phyloP scores from a whole-genome alignment of 139 green algal genomes.

The Medakamo hakoo region DNA sequence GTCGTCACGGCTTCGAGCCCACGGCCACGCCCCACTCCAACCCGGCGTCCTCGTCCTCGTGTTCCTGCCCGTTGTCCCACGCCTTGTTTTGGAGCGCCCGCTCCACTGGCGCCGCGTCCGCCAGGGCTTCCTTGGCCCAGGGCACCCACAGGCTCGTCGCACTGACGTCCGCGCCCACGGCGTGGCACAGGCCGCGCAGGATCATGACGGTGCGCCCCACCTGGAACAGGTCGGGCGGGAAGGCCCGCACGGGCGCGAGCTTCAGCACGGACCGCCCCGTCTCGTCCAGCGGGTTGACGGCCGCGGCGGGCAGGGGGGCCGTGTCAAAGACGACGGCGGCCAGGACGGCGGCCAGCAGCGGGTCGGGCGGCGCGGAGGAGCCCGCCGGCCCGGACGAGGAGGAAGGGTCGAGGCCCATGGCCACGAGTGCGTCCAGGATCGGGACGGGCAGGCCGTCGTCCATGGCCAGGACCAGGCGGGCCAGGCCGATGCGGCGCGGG shows the following conservation, averaged over 20 bases:
- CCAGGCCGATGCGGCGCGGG: background rate
- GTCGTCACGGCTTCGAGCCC: too few relatives aligned
- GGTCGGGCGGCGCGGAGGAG: background rate
- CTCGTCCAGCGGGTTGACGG: background rate
- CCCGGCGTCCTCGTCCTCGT: background rate
- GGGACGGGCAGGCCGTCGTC: background rate
- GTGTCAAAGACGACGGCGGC: background rate
- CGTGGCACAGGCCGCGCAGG: slow-evolving; percentile 2
- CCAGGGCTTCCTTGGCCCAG: background rate
- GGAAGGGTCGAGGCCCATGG: background rate
- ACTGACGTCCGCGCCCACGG: slow-evolving; percentile 1
- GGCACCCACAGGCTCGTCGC: background rate
- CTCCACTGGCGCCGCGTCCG: background rate
- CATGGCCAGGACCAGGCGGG: slow-evolving; percentile 1
- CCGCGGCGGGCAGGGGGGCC: background rate
- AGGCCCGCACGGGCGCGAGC: background rate
- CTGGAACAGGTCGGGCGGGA: slow-evolving; percentile 4
- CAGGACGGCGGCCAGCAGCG: background rate
- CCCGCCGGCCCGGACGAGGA: too few relatives aligned
- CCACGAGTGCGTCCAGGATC: background rate
- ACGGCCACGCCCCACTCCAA: too few relatives aligned
- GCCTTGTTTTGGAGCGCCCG: background rate
- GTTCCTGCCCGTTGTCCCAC: background rate
- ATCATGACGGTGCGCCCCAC: slow-evolving; percentile 3
- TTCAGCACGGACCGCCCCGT: slow-evolving; percentile 2